Evolutionary conservation across 1,139 yeast genomes (phyloP), one percentile per base, ranked within the genome.

Genomic region (Lipomyces yarrowii): DNA sequence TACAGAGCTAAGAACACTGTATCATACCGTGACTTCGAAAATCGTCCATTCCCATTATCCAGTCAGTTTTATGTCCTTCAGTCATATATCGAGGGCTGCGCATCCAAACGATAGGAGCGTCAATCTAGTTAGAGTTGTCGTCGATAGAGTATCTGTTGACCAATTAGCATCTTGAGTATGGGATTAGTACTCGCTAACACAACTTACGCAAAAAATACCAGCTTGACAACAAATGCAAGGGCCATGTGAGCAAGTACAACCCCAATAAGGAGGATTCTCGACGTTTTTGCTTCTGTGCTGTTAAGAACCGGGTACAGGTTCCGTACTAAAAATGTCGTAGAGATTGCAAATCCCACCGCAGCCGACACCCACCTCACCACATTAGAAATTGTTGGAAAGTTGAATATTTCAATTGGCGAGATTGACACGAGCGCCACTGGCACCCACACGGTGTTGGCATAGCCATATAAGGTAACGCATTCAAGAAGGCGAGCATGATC

Each of bases 401-500:
- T 78, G 52, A 80, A 73, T 42, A 80, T 69, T 6, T 72, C 73
- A 54, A 73, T 67, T 2, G 83, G 82, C 21, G 81, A 73, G 39
- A 82, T 81, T 52, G 79, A 86, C 52, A 88, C 76, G 4, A 88
- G 74, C 0, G 94, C 88, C 46, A 90, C 88, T 1, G 96, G 96
- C 35, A 88, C 80, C 96, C 96, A 91, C 64, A 88, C 83, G 8
- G 88, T 80, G 73, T 89, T 89, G 48, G 96, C 84, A 76, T 91
- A 91, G 3, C 96, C 96, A 76, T 88, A 91, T 57, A 90, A 83
- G 8, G 92, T 86, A 73, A 77, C 82, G 75, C 77, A 79, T 77
- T 76, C 83, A 73, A 64, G 78, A 65, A 78, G 81, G 74, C 57
- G 78, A 70, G 67, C 74, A 57, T 56, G 70, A 59, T 65, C 75